A percentile compares a stretch with the other conserved stretches of the same genome.
phyloP scores from a whole-genome alignment of 73 alveolate species.

The Effrenium voratum region DNA sequence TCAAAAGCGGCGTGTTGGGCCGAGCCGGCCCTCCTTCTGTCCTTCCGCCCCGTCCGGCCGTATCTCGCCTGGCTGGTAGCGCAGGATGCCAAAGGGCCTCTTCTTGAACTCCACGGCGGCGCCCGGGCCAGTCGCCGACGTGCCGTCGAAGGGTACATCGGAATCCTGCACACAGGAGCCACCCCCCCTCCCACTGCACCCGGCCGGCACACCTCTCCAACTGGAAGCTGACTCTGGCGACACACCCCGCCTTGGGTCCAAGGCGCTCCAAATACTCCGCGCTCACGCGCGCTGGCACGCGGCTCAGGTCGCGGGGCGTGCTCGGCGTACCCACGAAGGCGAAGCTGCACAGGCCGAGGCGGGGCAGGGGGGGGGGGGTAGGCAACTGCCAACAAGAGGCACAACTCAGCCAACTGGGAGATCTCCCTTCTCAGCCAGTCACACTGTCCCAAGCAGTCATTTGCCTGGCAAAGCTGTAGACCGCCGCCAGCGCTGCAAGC shows the following conservation, averaged over 20 bases:
- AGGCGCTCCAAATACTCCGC: constrained; percentile 22
- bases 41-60: too few species aligned
- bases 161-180: too few species aligned
- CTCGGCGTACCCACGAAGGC: constrained; percentile 23
- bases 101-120: constrained; percentile 38
- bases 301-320: constrained; percentile 42
- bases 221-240: too few species aligned
- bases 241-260: constrained; percentile 27
- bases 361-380: too few species aligned
- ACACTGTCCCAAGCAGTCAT: background rate
- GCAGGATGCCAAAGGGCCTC: constrained; percentile 53
- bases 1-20: too few species aligned
- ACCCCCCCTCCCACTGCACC: too few species aligned
- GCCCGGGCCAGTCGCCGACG: constrained; percentile 5
- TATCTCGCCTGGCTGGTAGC: constrained; percentile 34
- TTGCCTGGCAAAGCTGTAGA: constrained; percentile 14
- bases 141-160: constrained; percentile 15
- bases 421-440: too few species aligned
- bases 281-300: constrained; percentile 64
- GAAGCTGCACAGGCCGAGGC: too few species aligned
- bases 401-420: too few species aligned
- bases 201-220: too few species aligned
- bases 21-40: too few species aligned
- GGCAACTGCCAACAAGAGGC: too few species aligned
- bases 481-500: constrained; percentile 1